Conservation (phyloP, 2,329 filamentous ascomycete species). For the Amauroascus verrucosus region DNA sequence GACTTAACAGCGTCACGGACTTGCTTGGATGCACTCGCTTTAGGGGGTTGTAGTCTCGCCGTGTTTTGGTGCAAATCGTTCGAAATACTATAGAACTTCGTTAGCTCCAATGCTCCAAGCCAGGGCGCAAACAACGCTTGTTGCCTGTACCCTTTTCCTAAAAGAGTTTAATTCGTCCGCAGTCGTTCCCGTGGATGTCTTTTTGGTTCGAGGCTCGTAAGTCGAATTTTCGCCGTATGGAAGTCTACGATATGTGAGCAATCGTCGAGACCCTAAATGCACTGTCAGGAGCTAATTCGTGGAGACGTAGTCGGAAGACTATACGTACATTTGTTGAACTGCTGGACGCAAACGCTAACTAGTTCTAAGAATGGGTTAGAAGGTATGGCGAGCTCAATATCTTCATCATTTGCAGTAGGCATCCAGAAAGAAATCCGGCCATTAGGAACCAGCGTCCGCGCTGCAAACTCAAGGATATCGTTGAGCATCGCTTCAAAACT, state of each 20-base stretch:
- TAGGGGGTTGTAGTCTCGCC: not conserved
- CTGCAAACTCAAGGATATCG: conserved; percentile 77
- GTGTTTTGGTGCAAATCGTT: not conserved
- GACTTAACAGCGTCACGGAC: not conserved
- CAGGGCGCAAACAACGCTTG: not conserved
- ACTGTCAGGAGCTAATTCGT: not conserved
- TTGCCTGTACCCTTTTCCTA: conserved; percentile 41
- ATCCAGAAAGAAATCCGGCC: conserved; percentile 92
- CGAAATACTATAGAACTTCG: not conserved
- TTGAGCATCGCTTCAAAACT: conserved; percentile 83
- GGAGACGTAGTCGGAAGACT: not conserved
- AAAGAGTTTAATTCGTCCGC: conserved; percentile 62
- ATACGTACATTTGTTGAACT: conserved; percentile 72
- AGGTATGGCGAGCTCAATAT: conserved; percentile 66
- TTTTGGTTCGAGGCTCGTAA: conserved; percentile 26
- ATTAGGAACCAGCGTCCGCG: conserved; percentile 61
- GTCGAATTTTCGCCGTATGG: conserved; percentile 43
- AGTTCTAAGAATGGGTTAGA: conserved; percentile 64
- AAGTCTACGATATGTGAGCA: conserved; percentile 74
- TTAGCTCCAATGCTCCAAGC: not conserved
- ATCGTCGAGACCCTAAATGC: conserved; percentile 63
- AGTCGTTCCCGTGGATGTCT: conserved; percentile 34
- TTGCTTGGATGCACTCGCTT: not conserved
- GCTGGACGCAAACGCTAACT: conserved; percentile 67
- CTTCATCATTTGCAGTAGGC: conserved; percentile 75